Evolutionary conservation across 2,329 filamentous ascomycete genomes (phyloP), one percentile per base, ranked within the genome.

Genomic region (Cercospora beticola): DNA sequence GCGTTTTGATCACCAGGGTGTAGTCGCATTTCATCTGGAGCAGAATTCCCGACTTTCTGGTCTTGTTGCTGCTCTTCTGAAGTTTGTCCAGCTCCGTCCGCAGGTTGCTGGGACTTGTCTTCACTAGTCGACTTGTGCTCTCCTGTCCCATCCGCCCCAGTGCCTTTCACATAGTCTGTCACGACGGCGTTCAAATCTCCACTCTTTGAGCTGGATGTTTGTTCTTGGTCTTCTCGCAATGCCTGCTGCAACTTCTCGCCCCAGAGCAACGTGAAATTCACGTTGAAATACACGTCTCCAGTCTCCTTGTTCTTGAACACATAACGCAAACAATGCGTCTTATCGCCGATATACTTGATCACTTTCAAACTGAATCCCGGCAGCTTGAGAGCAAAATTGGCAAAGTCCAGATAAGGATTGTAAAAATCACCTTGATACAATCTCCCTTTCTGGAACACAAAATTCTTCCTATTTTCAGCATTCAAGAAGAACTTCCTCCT

Each of bases 321-420:
- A 73, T 81, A 84, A 23, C 83, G 74, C 67, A 84, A 70, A 67
- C 79, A 79, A 74, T 84, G 83, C 58, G 81, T 83, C 75, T 83
- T 83, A 58, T 83, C 79, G 69, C 82, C 82, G 52, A 84, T 79
- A 65, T 83, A 84, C 71, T 79, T 81, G 54, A 82, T 78, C 4
- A 84, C 81, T 14, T 78, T 78, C 28, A 84, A 78, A 2, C 77
- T 80, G 63, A 84, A 83, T 0, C 82, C 83, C 0, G 82, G 83
- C 16, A 84, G 69, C 64, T 81, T 80, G 3, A 84, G 68, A 3
- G 79, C 75, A 67, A 83, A 83, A 56, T 82, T 82, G 0, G 80
- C 79, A 72, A 83, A 84, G 69, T 84, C 82, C 5, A 84, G 72
- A 72, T 84, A 83, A 23, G 81, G 81, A 64, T 84, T 84, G 76